Base-by-base conservation (phyloP, 331 rosid genomes). In the Saraca asoca region DNA sequence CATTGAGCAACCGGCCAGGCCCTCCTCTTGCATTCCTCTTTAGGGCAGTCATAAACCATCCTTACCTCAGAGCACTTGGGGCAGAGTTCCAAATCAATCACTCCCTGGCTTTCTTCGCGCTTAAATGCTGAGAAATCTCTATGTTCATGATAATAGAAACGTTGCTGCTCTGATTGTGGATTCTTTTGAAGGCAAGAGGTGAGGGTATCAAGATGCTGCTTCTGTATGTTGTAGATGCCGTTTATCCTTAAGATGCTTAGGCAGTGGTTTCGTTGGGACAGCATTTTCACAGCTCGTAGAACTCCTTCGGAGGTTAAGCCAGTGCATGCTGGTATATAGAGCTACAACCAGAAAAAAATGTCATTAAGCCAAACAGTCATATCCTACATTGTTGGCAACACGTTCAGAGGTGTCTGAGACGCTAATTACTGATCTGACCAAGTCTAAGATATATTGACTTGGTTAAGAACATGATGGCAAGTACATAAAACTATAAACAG, bases 261-360 rank as follows among this genome's bases (percentile, higher is more conserved):
- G 64, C 68, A 17, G 69, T 65, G 78, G 54, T 71, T 65, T 24
- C 64, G 44, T 46, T 79, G 41, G 15, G 84, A 78, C 6, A 83
- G 67, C 50, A 78, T 76, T 71, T 73, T 70, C 35, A 80, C 86
- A n/a, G 86, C 83, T 44, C 59, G 44, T 10, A 80, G 62, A 45
- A 86, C 80, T 51, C 83, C 88, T 43, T 53, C 78, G 0, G 84
- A 79, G 37, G 85, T 81, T 83, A 93, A 72, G 53, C 85, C 69
- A 1, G 87, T 81, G 85, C 98, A 93, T 70, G 52, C 89, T 62
- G 96, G 95, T 70, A 89, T 68, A 45, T 70, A 72, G 51, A 89
- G 87, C 96, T 93, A 78, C 80, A 82, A 24, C 64, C 66, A 62
- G 63, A 76, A 55, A 37, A 62, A 57, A 68, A 49, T 54, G 61